phyloP scores from a whole-genome alignment of 768 basidiomycete species.

The Lentinula edodes region DNA sequence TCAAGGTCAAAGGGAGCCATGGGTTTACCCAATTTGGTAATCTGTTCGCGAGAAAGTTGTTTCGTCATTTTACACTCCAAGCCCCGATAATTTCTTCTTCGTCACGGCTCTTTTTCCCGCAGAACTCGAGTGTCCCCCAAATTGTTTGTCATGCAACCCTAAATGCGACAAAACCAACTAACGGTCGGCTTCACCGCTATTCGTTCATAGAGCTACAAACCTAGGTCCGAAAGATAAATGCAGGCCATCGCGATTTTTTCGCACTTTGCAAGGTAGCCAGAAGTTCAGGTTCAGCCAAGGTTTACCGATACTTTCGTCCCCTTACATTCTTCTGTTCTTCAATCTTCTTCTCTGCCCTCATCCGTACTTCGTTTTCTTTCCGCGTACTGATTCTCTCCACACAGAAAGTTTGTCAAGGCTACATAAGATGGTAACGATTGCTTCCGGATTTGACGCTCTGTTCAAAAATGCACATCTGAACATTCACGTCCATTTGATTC shows the following conservation, averaged over 20 bases:
- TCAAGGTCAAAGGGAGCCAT: constrained; percentile 90
- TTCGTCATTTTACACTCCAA: background rate
- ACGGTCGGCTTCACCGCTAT: background rate
- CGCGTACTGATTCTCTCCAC: background rate
- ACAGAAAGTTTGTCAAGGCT: background rate
- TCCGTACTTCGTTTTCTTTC: background rate
- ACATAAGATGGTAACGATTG: background rate
- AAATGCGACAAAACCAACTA: background rate
- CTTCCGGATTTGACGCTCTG: background rate
- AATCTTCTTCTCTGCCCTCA: background rate
- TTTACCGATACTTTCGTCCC: constrained; percentile 3
- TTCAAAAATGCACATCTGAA: background rate
- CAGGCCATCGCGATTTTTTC: constrained; percentile 29
- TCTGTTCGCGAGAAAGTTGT: background rate
- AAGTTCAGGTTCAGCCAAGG: constrained; percentile 1
- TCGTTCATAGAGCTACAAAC: background rate
- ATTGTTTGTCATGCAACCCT: background rate
- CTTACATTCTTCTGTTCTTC: background rate
- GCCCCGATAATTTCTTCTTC: background rate
- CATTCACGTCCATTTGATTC: background rate
- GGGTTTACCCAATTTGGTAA: constrained; percentile 13
- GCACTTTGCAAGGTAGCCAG: constrained; percentile 11
- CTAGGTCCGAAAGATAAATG: background rate
- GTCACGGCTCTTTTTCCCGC: no score
- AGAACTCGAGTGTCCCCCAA: background rate